phyloP scores from a whole-genome alignment of 2,329 filamentous ascomycete genomes.

The Fusarium subtropicale region DNA sequence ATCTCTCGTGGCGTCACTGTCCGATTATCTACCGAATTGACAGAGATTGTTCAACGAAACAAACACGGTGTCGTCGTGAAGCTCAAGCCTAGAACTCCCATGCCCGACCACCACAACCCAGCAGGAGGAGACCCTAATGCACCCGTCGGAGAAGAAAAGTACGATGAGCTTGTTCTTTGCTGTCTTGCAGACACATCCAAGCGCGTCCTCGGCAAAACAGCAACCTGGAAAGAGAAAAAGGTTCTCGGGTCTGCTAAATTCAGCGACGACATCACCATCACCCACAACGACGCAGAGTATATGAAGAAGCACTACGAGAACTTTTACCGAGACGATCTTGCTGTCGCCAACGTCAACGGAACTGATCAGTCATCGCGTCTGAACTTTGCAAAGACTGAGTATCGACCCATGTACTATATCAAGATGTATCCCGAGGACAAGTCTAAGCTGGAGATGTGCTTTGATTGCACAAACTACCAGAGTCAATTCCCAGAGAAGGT shows the following conservation, averaged over 20 bases:
- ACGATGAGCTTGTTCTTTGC: slow-evolving; percentile 30
- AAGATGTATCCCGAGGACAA: slow-evolving; percentile 37
- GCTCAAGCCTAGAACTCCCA: slow-evolving; percentile 21
- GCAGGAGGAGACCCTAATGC: slow-evolving; percentile 25
- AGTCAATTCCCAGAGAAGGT: slow-evolving; percentile 37
- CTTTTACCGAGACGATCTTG: slow-evolving; percentile 29
- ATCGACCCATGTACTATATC: slow-evolving; percentile 38
- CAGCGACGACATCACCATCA: slow-evolving; percentile 31
- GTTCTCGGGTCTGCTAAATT: slow-evolving; percentile 30
- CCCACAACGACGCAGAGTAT: slow-evolving; percentile 29
- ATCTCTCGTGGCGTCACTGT: slow-evolving; percentile 23
- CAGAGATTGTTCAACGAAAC: slow-evolving; percentile 26
- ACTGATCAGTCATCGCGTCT: slow-evolving; percentile 23
- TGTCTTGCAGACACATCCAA: slow-evolving; percentile 33
- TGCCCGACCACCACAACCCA: slow-evolving; percentile 28
- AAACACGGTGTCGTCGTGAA: slow-evolving; percentile 23
- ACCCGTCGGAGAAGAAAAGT: slow-evolving; percentile 19
- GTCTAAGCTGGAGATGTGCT: slow-evolving; percentile 35
- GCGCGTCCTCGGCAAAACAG: slow-evolving; percentile 21
- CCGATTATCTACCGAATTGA: slow-evolving; percentile 17
- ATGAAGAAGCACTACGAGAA: slow-evolving; percentile 39
- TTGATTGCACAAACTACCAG: slow-evolving; percentile 35
- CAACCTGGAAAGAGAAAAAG: slow-evolving; percentile 33
- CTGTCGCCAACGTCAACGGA: slow-evolving; percentile 22
- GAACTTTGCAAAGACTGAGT: slow-evolving; percentile 27